These are phyloP conservation scores for Metarhizium rileyi DNA, from an alignment of 2,329 filamentous ascomycete genomes.

Conservation along the genomic window DNA sequence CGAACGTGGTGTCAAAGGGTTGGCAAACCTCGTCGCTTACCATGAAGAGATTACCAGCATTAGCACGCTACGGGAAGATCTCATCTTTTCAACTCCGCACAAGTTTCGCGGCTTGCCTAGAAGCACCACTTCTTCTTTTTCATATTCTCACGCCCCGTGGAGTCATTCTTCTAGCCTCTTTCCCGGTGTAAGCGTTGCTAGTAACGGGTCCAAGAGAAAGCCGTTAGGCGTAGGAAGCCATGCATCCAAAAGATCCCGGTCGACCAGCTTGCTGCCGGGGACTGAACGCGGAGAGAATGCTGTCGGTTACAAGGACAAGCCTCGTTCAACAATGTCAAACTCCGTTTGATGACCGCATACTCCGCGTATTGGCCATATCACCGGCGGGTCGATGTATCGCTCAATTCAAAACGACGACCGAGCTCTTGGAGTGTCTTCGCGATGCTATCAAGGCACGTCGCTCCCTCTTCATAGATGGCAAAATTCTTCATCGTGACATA, in stretches of 20 bases:
- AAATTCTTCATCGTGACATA: constrained; percentile 6
- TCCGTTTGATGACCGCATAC: constrained; percentile 4
- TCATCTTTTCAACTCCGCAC: no score
- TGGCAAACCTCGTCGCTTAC: neutral
- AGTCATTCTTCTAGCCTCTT: neutral
- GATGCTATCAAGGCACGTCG: constrained; percentile 6
- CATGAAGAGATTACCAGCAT: neutral
- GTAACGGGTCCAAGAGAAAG: neutral
- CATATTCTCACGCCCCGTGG: no score
- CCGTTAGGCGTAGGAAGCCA: neutral
- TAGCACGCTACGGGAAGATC: neutral
- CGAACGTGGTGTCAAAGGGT: neutral
- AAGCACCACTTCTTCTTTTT: no score
- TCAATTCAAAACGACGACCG: constrained; percentile 4
- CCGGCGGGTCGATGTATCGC: constrained; percentile 6
- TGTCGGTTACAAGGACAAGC: neutral
- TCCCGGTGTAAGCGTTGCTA: neutral
- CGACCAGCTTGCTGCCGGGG: neutral
- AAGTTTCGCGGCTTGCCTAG: no score
- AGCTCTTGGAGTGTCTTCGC: constrained; percentile 6
- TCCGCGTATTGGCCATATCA: constrained; percentile 6
- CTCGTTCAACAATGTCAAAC: constrained; percentile 1
- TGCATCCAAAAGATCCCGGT: neutral
- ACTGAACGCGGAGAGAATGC: neutral
- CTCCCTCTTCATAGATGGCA: constrained; percentile 4